A percentile compares a stretch with the other conserved stretches of the same genome.
phyloP scores from a whole-genome alignment of 1,284 basidiomycete species.

The Spongiforma sp. region DNA sequence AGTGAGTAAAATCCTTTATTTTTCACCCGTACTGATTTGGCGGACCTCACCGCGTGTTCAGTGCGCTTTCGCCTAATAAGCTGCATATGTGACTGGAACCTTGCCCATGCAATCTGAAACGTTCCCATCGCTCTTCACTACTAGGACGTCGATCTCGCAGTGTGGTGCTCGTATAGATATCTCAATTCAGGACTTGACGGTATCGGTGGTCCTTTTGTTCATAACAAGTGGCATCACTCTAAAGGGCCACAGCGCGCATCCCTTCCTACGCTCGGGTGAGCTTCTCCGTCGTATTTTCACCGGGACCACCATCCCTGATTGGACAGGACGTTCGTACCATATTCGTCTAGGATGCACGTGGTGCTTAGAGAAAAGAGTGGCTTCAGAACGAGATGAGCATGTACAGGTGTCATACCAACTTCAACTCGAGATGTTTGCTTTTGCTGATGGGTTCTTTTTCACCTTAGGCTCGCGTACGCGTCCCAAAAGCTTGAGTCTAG shows the following conservation, averaged over 20 bases:
- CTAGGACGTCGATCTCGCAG: conserved; percentile 96
- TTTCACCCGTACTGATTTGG: conserved; percentile 9
- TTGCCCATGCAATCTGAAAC: conserved; percentile 96
- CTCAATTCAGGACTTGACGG: conserved; percentile 96
- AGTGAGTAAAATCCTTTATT: conserved; percentile 48
- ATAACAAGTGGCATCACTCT: conserved; percentile 77
- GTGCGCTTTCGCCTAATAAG: conserved; percentile 97
- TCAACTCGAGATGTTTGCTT: conserved; percentile 62
- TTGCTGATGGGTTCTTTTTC: background rate
- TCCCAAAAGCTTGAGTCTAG: conserved; percentile 96
- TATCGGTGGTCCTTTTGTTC: conserved; percentile 92
- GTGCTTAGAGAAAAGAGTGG: conserved; percentile 85
- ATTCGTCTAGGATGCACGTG: conserved; percentile 89
- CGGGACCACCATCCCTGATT: too few species aligned
- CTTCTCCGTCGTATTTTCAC: too few species aligned
- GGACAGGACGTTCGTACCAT: too few species aligned
- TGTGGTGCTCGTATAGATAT: conserved; percentile 99
- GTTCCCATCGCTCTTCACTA: conserved; percentile 89
- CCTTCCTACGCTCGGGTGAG: conserved; percentile 19
- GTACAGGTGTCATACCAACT: conserved; percentile 95
- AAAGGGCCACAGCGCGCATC: conserved; percentile 60
- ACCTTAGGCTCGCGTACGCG: conserved; percentile 83
- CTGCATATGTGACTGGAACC: conserved; percentile 95
- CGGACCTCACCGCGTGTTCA: conserved; percentile 40
- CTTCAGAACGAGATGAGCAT: conserved; percentile 96